Percentiles rank a stretch among this genome's conserved stretches.
Conservation (phyloP, 305 asterid species). For the Euphrasia arctica region DNA sequence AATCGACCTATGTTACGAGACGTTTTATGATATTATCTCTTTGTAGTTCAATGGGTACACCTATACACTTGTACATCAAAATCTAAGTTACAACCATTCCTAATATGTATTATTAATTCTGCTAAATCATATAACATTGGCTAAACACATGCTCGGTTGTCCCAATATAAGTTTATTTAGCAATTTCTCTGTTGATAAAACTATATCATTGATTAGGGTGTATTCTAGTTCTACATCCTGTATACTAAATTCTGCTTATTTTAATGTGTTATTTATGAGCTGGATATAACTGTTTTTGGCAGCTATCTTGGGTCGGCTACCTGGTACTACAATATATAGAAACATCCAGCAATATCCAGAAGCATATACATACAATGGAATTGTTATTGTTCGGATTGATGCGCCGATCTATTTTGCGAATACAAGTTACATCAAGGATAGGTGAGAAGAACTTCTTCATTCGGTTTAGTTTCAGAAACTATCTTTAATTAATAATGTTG, state of each 20-base stretch:
- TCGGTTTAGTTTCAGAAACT: neutral
- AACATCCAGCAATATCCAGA: constrained; percentile 94
- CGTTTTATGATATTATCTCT: too few species aligned
- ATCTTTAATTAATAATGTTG: neutral
- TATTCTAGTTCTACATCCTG: constrained; percentile 7
- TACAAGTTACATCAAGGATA: constrained; percentile 88
- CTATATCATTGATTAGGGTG: neutral
- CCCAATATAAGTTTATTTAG: neutral
- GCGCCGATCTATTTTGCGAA: constrained; percentile 98
- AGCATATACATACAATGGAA: constrained; percentile 94
- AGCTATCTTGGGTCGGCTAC: constrained; percentile 97
- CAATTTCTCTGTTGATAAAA: constrained; percentile 2
- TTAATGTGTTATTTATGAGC: constrained; percentile 18
- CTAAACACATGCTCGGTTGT: neutral
- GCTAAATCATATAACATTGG: neutral
- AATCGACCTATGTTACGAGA: too few species aligned
- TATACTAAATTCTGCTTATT: constrained; percentile 8
- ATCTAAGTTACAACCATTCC: too few species aligned
- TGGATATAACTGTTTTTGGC: constrained; percentile 31
- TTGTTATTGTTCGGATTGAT: constrained; percentile 93
- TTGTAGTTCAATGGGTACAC: too few species aligned
- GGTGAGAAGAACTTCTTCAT: constrained; percentile 37
- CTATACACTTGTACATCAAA: too few species aligned
- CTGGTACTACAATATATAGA: constrained; percentile 94
- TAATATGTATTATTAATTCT: neutral